These are phyloP conservation scores for Urtica urens DNA, from an alignment of 306 rosid species.

Conservation along the genomic window DNA sequence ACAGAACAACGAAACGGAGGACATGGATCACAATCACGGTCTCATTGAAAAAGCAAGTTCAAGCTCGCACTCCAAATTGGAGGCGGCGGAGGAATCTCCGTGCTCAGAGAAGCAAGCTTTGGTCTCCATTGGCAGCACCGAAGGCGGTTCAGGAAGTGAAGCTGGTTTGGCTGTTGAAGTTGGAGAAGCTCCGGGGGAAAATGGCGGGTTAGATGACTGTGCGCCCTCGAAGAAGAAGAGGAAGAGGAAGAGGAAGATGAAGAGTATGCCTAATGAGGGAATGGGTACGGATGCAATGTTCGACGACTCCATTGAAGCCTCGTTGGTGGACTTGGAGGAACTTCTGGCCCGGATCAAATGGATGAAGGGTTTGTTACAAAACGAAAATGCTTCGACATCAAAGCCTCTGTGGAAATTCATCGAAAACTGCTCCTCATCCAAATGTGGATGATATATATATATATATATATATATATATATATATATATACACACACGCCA, in stretches of 20 bases:
- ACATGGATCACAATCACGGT: no score
- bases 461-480: no score
- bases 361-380: conserved; percentile 44
- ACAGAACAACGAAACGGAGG: no score
- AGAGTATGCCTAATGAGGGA: conserved; percentile 12
- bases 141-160: conserved; percentile 15
- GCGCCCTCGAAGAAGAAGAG: conserved; percentile 31
- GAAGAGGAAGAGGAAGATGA: no score
- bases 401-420: conserved; percentile 44
- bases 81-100: no score
- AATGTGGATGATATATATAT: conserved; percentile 4
- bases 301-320: conserved; percentile 41
- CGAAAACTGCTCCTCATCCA: conserved; percentile 24
- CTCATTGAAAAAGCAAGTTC: no score
- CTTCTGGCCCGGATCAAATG: conserved; percentile 56
- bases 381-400: conserved; percentile 26
- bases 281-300: conserved; percentile 31
- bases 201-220: conserved; percentile 14
- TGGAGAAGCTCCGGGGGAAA: conserved; percentile 9
- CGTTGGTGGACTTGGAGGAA: conserved; percentile 71
- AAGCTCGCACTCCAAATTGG: no score
- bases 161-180: conserved; percentile 18
- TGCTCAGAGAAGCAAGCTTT: neutral
- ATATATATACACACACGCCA: no score
- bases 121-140: conserved; percentile 12